phyloP scores from a whole-genome alignment of 331 rosid genomes.

The Saraca asoca region DNA sequence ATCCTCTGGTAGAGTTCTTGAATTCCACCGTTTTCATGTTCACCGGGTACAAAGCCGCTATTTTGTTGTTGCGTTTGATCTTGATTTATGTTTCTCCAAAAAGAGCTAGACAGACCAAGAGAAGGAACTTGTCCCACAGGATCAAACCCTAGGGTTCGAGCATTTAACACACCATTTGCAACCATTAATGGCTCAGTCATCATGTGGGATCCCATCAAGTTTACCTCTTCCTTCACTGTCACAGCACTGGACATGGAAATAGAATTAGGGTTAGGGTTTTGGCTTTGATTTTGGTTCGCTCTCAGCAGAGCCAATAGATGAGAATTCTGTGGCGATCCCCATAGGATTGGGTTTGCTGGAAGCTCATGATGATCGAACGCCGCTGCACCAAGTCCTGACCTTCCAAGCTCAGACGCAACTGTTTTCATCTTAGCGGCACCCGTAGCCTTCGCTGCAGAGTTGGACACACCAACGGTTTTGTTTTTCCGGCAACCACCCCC shows the following conservation, averaged over 20 bases:
- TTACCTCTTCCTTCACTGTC: slow-evolving; percentile 52
- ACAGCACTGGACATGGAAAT: slow-evolving; percentile 27
- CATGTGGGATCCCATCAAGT: slow-evolving; percentile 49
- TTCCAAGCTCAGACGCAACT: slow-evolving; percentile 52
- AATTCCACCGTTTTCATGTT: slow-evolving; percentile 50
- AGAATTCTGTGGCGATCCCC: slow-evolving; percentile 83
- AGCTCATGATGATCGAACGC: slow-evolving; percentile 57
- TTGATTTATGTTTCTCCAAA: slow-evolving; percentile 62
- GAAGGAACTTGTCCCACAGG: slow-evolving; percentile 52
- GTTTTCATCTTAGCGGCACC: slow-evolving; percentile 54
- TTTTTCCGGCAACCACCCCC: slow-evolving; percentile 88
- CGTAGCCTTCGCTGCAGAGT: slow-evolving; percentile 36
- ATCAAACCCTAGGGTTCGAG: slow-evolving; percentile 55
- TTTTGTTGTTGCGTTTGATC: slow-evolving; percentile 48
- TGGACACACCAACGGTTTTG: slow-evolving; percentile 41
- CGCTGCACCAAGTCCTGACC: slow-evolving; percentile 43
- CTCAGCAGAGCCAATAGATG: slow-evolving; percentile 60
- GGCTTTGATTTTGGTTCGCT: slow-evolving; percentile 56
- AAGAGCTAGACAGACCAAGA: slow-evolving; percentile 56
- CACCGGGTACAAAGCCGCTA: slow-evolving; percentile 43
- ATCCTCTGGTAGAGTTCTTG: slow-evolving; percentile 76
- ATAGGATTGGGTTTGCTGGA: slow-evolving; percentile 51
- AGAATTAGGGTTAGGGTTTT: slow-evolving; percentile 77
- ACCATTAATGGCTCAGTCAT: slow-evolving; percentile 40
- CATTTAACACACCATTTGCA: slow-evolving; percentile 33